These are phyloP conservation scores for Saccharomyces kudriavzevii DNA, from an alignment of 805 yeast genomes.

Conservation along the genomic window DNA sequence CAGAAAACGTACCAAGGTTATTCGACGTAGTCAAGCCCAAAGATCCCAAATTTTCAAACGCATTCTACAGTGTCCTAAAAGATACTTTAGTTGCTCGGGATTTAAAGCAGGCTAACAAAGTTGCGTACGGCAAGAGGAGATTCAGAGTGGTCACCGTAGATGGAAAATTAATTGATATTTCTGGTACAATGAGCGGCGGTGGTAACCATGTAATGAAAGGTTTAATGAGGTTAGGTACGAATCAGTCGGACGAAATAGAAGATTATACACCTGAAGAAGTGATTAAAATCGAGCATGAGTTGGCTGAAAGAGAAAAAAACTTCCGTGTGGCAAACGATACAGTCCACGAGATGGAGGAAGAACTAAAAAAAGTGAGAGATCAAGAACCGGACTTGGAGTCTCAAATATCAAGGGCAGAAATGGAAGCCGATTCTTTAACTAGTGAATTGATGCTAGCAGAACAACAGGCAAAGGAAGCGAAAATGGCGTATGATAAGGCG, in stretches of 20 bases:
- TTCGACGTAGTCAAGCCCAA: conserved; percentile 72
- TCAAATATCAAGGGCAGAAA: conserved; percentile 45
- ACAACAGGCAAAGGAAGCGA: conserved; percentile 35
- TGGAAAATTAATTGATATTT: conserved; percentile 83
- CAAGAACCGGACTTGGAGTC: conserved; percentile 62
- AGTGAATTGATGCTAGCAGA: conserved; percentile 45
- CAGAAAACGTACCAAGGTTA: conserved; percentile 68
- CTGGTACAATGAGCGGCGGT: conserved; percentile 97
- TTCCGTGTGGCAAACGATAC: conserved; percentile 44
- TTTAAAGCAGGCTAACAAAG: conserved; percentile 70
- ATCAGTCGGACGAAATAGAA: conserved; percentile 25
- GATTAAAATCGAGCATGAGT: conserved; percentile 42
- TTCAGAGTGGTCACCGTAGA: conserved; percentile 87
- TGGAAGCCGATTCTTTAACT: conserved; percentile 58
- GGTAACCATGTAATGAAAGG: conserved; percentile 67
- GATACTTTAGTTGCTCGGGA: conserved; percentile 83
- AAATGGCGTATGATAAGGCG: conserved; percentile 12
- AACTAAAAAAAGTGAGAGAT: conserved; percentile 51
- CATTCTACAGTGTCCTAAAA: conserved; percentile 78
- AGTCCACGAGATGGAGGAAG: conserved; percentile 50
- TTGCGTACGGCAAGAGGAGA: conserved; percentile 76
- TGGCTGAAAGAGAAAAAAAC: conserved; percentile 44
- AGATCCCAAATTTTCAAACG: conserved; percentile 66
- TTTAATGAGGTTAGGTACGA: conserved; percentile 51
- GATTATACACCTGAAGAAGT: conserved; percentile 47